Conservation (phyloP, 225 moss, liverwort and hornwort genomes). For the Pleurozium schreberi region DNA sequence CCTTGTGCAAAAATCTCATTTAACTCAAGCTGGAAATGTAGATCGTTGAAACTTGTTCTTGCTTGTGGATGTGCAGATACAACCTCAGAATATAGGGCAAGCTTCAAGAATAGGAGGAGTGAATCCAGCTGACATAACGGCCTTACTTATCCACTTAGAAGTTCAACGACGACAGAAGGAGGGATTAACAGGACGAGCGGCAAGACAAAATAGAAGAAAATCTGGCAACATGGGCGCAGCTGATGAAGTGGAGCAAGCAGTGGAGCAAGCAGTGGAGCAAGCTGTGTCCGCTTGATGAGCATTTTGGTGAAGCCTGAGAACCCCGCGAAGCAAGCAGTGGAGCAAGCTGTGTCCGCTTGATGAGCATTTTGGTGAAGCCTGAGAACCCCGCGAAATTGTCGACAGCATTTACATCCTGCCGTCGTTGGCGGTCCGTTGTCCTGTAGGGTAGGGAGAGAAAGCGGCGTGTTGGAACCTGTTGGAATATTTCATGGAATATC, state of each 20-base stretch:
- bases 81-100: slow-evolving; percentile 82
- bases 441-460: no score
- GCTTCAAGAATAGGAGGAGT: slow-evolving; percentile 88
- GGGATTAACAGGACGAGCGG: neutral
- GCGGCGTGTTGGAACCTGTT: neutral
- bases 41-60: neutral
- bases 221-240: neutral
- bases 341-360: slow-evolving; percentile 8
- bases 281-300: slow-evolving; percentile 7
- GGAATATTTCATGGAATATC: neutral
- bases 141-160: slow-evolving; percentile 69
- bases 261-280: neutral
- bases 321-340: neutral
- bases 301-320: neutral
- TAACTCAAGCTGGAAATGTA: neutral
- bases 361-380: neutral
- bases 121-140: slow-evolving; percentile 80
- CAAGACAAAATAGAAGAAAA: neutral
- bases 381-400: neutral
- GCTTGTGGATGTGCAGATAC: slow-evolving; percentile 44
- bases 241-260: neutral
- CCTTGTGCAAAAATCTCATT: neutral
- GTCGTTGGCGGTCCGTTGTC: neutral
- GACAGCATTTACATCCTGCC: neutral
- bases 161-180: slow-evolving; percentile 37